Conservation (phyloP, 148 eudicot species). For the Camellia granthamiana region DNA sequence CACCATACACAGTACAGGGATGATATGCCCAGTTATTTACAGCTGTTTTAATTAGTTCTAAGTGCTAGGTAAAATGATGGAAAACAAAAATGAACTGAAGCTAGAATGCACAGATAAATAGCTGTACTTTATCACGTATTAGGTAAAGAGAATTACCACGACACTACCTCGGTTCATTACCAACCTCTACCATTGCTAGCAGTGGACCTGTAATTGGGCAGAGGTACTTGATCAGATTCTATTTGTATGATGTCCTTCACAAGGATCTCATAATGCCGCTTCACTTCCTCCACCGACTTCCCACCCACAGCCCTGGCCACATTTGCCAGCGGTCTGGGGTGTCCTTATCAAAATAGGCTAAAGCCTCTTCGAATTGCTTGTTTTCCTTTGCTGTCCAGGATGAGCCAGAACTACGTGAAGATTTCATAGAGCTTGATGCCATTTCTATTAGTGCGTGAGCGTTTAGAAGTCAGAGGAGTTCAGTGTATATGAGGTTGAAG, state of each 20-base stretch:
- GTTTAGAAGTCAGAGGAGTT: neutral
- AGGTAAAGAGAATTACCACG: conserved; percentile 9
- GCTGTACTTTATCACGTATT: neutral
- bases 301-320: conserved; percentile 57
- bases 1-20: neutral
- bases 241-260: conserved; percentile 47
- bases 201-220: conserved; percentile 46
- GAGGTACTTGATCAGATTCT: conserved; percentile 48
- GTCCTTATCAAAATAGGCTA: conserved; percentile 55
- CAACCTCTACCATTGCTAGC: conserved; percentile 26
- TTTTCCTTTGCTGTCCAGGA: conserved; percentile 56
- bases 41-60: neutral
- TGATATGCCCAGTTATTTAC: neutral
- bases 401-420: conserved; percentile 36
- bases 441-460: conserved; percentile 19
- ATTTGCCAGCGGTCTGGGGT: conserved; percentile 70
- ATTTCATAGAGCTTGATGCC: conserved; percentile 42
- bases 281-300: conserved; percentile 58
- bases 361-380: conserved; percentile 65
- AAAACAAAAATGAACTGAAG: neutral
- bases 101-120: neutral
- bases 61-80: neutral
- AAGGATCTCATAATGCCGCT: conserved; percentile 53
- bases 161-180: conserved; percentile 36
- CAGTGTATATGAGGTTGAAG: neutral